Conservation (phyloP, 441 rosid genomes). For the Adansonia rubrostipa region DNA sequence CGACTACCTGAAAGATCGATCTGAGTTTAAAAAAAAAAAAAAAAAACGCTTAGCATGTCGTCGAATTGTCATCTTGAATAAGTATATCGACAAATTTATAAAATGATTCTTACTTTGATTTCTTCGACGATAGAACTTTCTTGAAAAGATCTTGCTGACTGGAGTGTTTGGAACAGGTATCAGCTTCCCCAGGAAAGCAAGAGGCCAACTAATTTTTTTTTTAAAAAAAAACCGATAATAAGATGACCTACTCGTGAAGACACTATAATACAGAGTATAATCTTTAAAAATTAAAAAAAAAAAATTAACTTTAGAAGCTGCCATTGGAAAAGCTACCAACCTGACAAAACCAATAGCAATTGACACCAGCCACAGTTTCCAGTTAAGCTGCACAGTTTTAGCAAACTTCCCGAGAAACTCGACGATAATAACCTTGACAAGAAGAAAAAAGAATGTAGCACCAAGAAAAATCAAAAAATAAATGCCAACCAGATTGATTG, state of each 20-base stretch:
- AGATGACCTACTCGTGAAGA: neutral
- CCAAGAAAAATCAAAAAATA: neutral
- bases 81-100: too few relatives aligned
- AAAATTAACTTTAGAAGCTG: neutral
- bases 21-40: too few relatives aligned
- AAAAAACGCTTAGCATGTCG: too few relatives aligned
- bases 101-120: constrained; percentile 32
- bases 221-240: neutral
- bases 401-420: constrained; percentile 88
- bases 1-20: too few relatives aligned
- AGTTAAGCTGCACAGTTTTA: constrained; percentile 64
- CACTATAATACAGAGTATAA: too few relatives aligned
- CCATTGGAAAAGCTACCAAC: constrained; percentile 43
- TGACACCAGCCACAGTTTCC: constrained; percentile 80
- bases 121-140: constrained; percentile 25
- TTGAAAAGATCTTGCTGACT: constrained; percentile 45
- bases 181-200: constrained; percentile 70
- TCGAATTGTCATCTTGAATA: too few relatives aligned
- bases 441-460: neutral
- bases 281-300: too few relatives aligned
- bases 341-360: constrained; percentile 62
- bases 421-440: constrained; percentile 63
- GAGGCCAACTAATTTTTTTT: constrained; percentile 73
- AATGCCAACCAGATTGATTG: neutral
- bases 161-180: constrained; percentile 82